Evolutionary conservation across 345 rosid genomes (phyloP).

Genomic region (Trapa incisa): DNA sequence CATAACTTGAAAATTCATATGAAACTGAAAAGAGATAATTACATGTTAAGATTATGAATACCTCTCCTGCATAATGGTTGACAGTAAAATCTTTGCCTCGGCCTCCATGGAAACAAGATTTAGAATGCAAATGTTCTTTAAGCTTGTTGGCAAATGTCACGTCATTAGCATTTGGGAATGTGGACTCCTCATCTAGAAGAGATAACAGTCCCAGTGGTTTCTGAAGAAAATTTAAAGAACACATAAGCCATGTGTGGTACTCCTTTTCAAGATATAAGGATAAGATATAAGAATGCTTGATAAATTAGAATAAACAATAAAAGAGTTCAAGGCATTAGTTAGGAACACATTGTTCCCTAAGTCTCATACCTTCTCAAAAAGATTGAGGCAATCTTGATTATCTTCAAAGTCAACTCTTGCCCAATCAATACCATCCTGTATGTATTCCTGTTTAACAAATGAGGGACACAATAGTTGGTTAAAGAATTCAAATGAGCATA

Average conservation of each 20-base stretch:
- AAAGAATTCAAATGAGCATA: not conserved
- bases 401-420: slow-evolving; percentile 95
- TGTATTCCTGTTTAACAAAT: slow-evolving; percentile 55
- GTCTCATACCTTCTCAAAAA: slow-evolving; percentile 79
- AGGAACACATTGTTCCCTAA: not conserved
- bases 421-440: slow-evolving; percentile 99
- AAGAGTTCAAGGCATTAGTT: not conserved
- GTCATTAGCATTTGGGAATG: slow-evolving; percentile 92
- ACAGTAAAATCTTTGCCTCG: slow-evolving; percentile 73
- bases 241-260: not conserved
- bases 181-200: slow-evolving; percentile 91
- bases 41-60: slow-evolving; percentile 15
- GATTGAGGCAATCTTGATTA: slow-evolving; percentile 94
- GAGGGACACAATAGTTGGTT: not conserved
- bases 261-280: not conserved
- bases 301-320: not conserved
- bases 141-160: slow-evolving; percentile 91
- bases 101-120: slow-evolving; percentile 72
- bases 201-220: slow-evolving; percentile 88
- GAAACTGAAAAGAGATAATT: not conserved
- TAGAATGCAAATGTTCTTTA: slow-evolving; percentile 65
- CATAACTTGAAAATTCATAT: not conserved
- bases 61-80: slow-evolving; percentile 96
- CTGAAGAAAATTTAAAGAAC: slow-evolving; percentile 35
- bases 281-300: not conserved